Evolutionary conservation across 1,284 basidiomycete species (phyloP).

Genomic region (Ganoderma lingzhi): DNA sequence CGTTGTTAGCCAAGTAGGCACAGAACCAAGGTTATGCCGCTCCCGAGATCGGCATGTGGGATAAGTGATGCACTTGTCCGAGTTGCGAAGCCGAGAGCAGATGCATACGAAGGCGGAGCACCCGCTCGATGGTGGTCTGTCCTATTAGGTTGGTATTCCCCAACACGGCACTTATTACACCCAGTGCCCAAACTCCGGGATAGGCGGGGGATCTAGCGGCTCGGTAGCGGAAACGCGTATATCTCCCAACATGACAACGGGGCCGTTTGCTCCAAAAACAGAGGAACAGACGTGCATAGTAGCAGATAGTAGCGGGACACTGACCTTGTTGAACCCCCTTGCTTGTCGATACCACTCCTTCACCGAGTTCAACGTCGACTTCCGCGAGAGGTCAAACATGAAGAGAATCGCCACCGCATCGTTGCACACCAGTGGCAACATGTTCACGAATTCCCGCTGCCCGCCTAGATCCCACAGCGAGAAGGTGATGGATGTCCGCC

Average conservation of each 20-base stretch:
- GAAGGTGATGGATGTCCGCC: constrained; percentile 98
- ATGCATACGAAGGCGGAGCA: not conserved
- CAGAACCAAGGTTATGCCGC: not conserved
- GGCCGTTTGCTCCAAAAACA: not conserved
- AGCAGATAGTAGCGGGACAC: constrained; percentile 32
- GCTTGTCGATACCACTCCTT: constrained; percentile 99
- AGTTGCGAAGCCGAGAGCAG: not conserved
- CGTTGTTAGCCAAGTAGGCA: not conserved
- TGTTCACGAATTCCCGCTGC: constrained; percentile 98
- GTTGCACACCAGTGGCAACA: constrained; percentile 98
- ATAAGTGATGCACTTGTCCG: not conserved
- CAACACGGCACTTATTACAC: not conserved
- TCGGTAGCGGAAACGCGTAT: not conserved
- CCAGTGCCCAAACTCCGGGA: not conserved
- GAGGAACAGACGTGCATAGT: not conserved
- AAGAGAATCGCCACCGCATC: constrained; percentile 98
- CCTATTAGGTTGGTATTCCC: not conserved
- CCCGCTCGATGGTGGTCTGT: not conserved
- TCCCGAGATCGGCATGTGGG: not conserved
- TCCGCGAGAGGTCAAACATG: constrained; percentile 99
- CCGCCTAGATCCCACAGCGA: constrained; percentile 99
- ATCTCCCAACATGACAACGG: not conserved
- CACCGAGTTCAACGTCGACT: constrained; percentile 96
- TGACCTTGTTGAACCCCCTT: constrained; percentile 96
- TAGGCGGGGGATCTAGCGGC: not conserved